These are phyloP conservation scores for Beta corolliflora DNA, from an alignment of 179 eudicot genomes.

Conservation along the genomic window DNA sequence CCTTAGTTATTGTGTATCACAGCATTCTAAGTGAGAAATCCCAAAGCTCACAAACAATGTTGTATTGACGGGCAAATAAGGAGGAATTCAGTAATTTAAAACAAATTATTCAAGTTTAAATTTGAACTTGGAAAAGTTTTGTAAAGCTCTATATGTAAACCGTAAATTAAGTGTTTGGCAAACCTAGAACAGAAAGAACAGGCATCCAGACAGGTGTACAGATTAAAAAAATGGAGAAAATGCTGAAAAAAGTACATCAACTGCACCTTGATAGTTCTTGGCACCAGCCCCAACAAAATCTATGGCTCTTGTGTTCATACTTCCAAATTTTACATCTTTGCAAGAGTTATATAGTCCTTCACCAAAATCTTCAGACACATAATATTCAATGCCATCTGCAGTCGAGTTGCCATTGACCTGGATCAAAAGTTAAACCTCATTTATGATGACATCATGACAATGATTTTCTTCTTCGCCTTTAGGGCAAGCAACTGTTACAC, in stretches of 20 bases:
- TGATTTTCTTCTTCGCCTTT: background rate
- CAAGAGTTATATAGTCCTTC: conserved; percentile 82
- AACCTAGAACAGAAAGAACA: conserved; percentile 2
- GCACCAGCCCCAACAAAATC: conserved; percentile 97
- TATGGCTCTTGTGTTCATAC: conserved; percentile 88
- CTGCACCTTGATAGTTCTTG: conserved; percentile 70
- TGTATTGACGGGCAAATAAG: background rate
- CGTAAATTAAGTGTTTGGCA: background rate
- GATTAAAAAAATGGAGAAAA: background rate
- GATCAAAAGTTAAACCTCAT: conserved; percentile 6
- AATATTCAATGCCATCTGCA: conserved; percentile 85
- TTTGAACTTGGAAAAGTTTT: conserved; percentile 8
- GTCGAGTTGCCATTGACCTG: conserved; percentile 74
- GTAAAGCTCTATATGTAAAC: background rate
- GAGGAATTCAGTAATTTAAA: background rate
- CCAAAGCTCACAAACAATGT: background rate
- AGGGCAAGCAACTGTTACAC: background rate
- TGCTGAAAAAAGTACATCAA: background rate
- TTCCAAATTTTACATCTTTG: conserved; percentile 94
- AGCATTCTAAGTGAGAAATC: background rate
- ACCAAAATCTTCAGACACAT: conserved; percentile 72
- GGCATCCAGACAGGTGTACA: background rate
- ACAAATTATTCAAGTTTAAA: background rate
- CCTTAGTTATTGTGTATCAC: background rate
- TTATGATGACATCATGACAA: conserved; percentile 10